Evolutionary conservation across 2,329 filamentous ascomycete species (phyloP).

Genomic region (Hymenoscyphus repandus): DNA sequence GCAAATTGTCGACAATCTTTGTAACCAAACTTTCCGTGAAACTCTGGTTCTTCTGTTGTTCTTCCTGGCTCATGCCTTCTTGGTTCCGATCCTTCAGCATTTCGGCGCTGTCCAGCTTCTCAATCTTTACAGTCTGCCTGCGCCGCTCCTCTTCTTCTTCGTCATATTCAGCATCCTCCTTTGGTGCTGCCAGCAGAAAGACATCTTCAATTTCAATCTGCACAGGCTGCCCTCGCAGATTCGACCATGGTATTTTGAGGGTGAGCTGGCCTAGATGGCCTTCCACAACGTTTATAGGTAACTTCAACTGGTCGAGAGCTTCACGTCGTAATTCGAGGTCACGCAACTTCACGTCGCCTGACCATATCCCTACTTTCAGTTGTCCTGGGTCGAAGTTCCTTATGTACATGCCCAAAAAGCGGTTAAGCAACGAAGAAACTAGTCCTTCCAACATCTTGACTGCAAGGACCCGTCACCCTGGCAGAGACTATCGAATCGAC

Average conservation of each 20-base stretch:
- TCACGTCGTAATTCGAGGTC: conserved; percentile 90
- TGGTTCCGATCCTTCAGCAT: conserved; percentile 84
- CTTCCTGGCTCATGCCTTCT: conserved; percentile 91
- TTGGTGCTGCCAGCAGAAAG: conserved; percentile 88
- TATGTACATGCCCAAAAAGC: conserved; percentile 99
- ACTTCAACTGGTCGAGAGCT: conserved; percentile 92
- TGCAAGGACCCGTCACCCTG: conserved; percentile 64
- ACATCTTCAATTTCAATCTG: conserved; percentile 96
- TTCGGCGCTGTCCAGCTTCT: conserved; percentile 95
- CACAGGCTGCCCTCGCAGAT: conserved; percentile 88
- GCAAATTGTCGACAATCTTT: conserved; percentile 96
- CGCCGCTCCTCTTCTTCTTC: conserved; percentile 86
- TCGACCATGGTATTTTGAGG: conserved; percentile 94
- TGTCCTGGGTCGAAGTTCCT: conserved; percentile 98
- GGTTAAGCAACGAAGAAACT: conserved; percentile 94
- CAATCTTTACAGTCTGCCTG: conserved; percentile 92
- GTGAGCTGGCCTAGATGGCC: conserved; percentile 91
- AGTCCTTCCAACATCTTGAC: conserved; percentile 90
- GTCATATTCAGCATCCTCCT: conserved; percentile 90
- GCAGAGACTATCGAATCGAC: conserved; percentile 43
- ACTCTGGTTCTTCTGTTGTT: conserved; percentile 95
- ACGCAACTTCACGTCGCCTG: conserved; percentile 90
- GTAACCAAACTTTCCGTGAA: conserved; percentile 93
- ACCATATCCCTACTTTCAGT: conserved; percentile 98
- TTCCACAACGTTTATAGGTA: conserved; percentile 94